These are phyloP conservation scores for Abrus pulchellus DNA, from an alignment of 306 rosid species.

Conservation along the genomic window DNA sequence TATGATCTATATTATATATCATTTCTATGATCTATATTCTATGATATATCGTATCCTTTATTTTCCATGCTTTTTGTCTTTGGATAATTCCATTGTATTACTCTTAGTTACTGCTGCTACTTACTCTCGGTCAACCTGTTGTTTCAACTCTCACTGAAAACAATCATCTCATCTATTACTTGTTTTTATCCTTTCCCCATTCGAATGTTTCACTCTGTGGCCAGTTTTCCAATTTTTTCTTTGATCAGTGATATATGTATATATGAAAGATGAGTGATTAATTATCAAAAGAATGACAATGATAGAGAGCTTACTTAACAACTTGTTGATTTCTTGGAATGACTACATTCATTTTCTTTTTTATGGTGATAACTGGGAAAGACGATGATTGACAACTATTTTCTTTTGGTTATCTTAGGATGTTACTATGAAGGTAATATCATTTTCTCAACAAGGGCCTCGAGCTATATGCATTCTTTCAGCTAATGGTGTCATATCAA, in stretches of 20 bases:
- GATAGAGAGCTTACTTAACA: background rate
- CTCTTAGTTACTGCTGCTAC: too few relatives aligned
- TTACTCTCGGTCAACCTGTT: too few relatives aligned
- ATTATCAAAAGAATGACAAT: constrained; percentile 12
- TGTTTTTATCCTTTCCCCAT: background rate
- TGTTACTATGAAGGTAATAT: constrained; percentile 94
- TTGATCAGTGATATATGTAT: background rate
- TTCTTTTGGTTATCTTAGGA: constrained; percentile 65
- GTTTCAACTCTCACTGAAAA: background rate
- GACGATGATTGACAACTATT: constrained; percentile 7
- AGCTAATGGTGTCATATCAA: constrained; percentile 91
- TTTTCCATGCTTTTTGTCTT: background rate
- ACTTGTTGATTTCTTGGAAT: constrained; percentile 26
- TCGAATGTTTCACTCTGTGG: constrained; percentile 22
- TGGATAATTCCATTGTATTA: background rate
- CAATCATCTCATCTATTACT: background rate
- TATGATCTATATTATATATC: background rate
- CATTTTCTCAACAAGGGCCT: constrained; percentile 98
- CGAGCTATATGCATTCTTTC: constrained; percentile 91
- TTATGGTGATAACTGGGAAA: constrained; percentile 37
- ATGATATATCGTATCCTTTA: background rate
- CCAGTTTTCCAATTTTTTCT: constrained; percentile 23
- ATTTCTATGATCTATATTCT: background rate
- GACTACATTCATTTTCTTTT: constrained; percentile 15
- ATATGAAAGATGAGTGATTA: background rate